These are phyloP conservation scores for Rhizopus microsporus DNA, from an alignment of 371 early-diverging fungal species.

Conservation along the genomic window DNA sequence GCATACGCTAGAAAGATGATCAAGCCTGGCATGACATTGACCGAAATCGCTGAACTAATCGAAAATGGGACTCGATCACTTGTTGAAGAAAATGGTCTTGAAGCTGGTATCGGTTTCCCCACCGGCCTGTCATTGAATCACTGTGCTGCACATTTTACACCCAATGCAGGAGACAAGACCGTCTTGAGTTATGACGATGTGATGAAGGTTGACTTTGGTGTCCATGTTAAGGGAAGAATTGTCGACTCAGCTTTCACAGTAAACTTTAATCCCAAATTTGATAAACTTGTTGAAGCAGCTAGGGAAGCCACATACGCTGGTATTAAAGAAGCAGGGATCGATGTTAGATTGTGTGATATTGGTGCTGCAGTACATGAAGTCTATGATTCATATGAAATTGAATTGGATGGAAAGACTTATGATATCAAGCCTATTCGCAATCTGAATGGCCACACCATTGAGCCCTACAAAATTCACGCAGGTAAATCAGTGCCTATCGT, in stretches of 20 bases:
- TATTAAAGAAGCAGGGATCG: slow-evolving; percentile 95
- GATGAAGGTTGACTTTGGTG: slow-evolving; percentile 99
- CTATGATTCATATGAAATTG: slow-evolving; percentile 98
- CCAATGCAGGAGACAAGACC: slow-evolving; percentile 95
- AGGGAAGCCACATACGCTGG: slow-evolving; percentile 98
- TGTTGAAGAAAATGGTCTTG: slow-evolving; percentile 90
- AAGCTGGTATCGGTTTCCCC: slow-evolving; percentile 98
- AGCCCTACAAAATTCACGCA: slow-evolving; percentile 93
- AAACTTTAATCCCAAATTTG: slow-evolving; percentile 92
- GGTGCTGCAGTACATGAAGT: slow-evolving; percentile 98
- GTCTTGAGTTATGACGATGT: slow-evolving; percentile 94
- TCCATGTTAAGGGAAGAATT: slow-evolving; percentile 97
- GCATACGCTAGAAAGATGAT: slow-evolving; percentile 80
- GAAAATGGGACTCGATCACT: slow-evolving; percentile 95
- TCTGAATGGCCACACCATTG: slow-evolving; percentile 98
- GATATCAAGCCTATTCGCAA: slow-evolving; percentile 97
- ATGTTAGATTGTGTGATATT: slow-evolving; percentile 95
- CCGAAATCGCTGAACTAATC: slow-evolving; percentile 91
- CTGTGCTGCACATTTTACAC: slow-evolving; percentile 99
- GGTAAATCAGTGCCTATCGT: slow-evolving; percentile 98
- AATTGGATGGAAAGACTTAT: slow-evolving; percentile 91
- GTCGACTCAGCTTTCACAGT: slow-evolving; percentile 99
- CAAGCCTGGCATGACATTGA: slow-evolving; percentile 97
- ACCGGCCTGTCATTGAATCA: slow-evolving; percentile 98
- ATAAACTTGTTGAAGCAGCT: slow-evolving; percentile 89